These are phyloP conservation scores for Schoenoplectus tabernaemontani DNA, from an alignment of 202 grass and related monocot genomes.

Conservation along the genomic window DNA sequence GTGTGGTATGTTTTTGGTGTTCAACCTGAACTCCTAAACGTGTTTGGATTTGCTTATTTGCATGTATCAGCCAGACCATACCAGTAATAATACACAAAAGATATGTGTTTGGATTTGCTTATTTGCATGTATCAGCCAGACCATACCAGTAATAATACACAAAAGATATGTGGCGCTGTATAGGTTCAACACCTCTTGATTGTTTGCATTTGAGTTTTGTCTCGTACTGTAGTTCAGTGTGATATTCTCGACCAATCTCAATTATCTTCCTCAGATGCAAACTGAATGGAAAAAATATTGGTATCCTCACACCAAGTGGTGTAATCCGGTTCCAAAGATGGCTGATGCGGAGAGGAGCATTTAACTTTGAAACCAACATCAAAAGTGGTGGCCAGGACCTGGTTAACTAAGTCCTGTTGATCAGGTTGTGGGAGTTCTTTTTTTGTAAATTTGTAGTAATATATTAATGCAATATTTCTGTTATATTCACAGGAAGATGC, in stretches of 20 bases:
- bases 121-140: background rate
- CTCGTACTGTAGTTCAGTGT: background rate
- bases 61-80: background rate
- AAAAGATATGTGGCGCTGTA: background rate
- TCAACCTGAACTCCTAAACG: background rate
- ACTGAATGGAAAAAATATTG: background rate
- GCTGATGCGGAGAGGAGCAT: background rate
- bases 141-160: background rate
- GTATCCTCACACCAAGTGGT: background rate
- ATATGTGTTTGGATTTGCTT: constrained; percentile 15
- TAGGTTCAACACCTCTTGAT: background rate
- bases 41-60: constrained; percentile 11
- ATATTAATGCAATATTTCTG: background rate
- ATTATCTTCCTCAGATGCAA: background rate
- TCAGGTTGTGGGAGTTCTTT: background rate
- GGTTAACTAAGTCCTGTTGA: background rate
- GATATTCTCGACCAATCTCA: background rate
- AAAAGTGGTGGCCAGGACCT: background rate
- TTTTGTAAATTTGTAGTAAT: constrained; percentile 7
- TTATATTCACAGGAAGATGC: constrained; percentile 63
- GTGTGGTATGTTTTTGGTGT: constrained; percentile 53
- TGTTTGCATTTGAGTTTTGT: background rate
- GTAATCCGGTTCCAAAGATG: background rate
- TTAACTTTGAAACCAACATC: background rate
- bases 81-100: background rate